Base-by-base conservation (phyloP, 2,329 filamentous ascomycete genomes). In the Bipolaris bicolor region DNA sequence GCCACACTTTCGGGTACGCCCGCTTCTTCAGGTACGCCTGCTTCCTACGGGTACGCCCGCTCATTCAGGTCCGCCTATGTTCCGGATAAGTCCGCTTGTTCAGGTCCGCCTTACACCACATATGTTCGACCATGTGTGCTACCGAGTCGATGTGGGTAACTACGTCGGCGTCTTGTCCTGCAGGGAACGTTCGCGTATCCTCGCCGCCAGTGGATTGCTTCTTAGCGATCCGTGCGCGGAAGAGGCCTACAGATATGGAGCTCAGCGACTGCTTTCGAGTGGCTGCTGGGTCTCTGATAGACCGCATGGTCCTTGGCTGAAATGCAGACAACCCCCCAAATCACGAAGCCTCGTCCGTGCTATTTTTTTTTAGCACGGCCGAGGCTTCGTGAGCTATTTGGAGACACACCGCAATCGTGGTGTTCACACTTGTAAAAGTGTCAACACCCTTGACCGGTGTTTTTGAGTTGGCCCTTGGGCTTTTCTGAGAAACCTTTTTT, bases 181-280 rank as follows among this genome's bases (percentile, higher is more conserved):
- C 56, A 64, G 69, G 69, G 62, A 61, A 47, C 49, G 51, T 52
- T 52, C 6, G 20, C 51, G 58, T 54, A 55, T 40, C 47, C 68
- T 68, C 62, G 58, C 64, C 66, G 62, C 63, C 57, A 57, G 63
- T 63, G 60, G 52, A 45, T 44, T 43, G 58, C 54, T 65, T 65
- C 40, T 63, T 58, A 63, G 61, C 52, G 34, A 40, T 45, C 54
- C 57, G 55, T 47, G 62, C 52, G 69, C 63, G 68, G 68, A 69
- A 68, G 69, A 72, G 57, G 66, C 66, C 69, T 66, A 62, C 59
- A 63, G 70, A 65, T 60, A 66, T 70, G 39, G 64, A 67, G 62
- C 41, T 33, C 40, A 40, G 33, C 24, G 40, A 40, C 26, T 52
- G 49, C 57, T 54, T 40, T 43, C 20, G 24, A 43, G 61, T 26